phyloP scores from a whole-genome alignment of 2,329 filamentous ascomycete species.

The Aureobasidium sp. region DNA sequence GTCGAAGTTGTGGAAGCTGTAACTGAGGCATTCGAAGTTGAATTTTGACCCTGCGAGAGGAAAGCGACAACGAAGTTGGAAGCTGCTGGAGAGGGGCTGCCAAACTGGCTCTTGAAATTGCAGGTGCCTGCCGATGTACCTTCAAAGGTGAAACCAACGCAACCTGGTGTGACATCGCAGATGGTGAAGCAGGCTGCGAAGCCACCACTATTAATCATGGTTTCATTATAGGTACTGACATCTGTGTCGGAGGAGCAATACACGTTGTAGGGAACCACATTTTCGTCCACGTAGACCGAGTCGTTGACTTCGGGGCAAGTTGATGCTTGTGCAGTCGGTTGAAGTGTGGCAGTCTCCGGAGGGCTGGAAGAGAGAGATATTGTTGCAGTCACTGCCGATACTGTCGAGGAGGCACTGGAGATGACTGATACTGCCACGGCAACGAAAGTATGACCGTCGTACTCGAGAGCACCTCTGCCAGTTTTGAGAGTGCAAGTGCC shows the following conservation, averaged over 20 bases:
- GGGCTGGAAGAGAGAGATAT: conserved; percentile 11
- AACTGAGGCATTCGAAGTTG: neutral
- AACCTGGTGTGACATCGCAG: conserved; percentile 19
- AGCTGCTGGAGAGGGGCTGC: neutral
- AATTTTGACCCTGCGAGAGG: neutral
- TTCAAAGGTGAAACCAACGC: conserved; percentile 17
- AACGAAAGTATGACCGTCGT: conserved; percentile 17
- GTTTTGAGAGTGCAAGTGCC: conserved; percentile 22
- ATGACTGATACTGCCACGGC: conserved; percentile 3
- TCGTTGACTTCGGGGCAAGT: conserved; percentile 16
- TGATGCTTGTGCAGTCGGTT: conserved; percentile 1
- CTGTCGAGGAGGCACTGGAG: neutral
- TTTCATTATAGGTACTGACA: neutral
- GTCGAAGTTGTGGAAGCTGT: neutral
- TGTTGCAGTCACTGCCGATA: neutral
- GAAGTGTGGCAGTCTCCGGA: conserved; percentile 3
- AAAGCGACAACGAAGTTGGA: conserved; percentile 17
- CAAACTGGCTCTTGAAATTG: conserved; percentile 16
- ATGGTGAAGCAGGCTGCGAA: conserved; percentile 20
- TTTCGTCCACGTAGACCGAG: conserved; percentile 14
- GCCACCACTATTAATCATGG: conserved; percentile 6
- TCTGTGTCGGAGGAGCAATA: conserved; percentile 19
- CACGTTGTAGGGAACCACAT: conserved; percentile 18
- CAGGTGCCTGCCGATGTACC: conserved; percentile 16
- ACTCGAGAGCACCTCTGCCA: conserved; percentile 7